Evolutionary conservation across 2,329 filamentous ascomycete genomes (phyloP).

Genomic region (Dactylellina leptospora): DNA sequence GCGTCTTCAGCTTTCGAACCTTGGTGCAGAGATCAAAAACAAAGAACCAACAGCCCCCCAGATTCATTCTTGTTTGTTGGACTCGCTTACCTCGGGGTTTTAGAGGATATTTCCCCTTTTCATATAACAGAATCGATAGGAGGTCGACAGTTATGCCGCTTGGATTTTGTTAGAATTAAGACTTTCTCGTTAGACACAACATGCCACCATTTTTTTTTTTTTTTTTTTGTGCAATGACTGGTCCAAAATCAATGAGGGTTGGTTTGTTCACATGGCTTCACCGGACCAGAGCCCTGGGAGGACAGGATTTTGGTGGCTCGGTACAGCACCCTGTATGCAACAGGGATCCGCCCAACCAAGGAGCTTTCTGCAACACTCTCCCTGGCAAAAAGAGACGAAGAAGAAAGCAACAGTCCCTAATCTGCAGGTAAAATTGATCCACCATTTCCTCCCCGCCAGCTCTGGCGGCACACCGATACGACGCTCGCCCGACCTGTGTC

Average conservation of each 20-base stretch:
- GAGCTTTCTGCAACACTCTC: conserved; percentile 53
- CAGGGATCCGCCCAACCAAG: conserved; percentile 47
- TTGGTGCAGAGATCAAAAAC: background rate
- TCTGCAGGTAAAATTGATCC: conserved; percentile 54
- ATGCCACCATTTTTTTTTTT: background rate
- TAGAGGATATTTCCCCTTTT: conserved; percentile 25
- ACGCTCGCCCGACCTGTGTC: conserved; percentile 23
- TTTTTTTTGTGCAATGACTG: too few species aligned
- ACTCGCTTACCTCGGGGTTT: conserved; percentile 38
- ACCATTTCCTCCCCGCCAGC: conserved; percentile 41
- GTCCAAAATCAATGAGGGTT: too few species aligned
- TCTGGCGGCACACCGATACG: conserved; percentile 47
- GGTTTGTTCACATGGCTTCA: conserved; percentile 5
- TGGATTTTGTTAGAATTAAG: conserved; percentile 9
- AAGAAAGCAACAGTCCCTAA: conserved; percentile 51
- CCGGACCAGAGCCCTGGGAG: conserved; percentile 27
- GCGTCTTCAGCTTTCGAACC: background rate
- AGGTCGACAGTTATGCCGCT: conserved; percentile 8
- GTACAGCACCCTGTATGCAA: conserved; percentile 39
- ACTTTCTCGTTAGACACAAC: background rate
- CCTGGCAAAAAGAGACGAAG: conserved; percentile 40
- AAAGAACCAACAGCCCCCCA: background rate
- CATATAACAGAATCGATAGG: conserved; percentile 18
- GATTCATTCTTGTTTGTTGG: conserved; percentile 6
- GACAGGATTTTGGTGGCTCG: conserved; percentile 23